Evolutionary conservation across 129 eudicot genomes (phyloP).

Genomic region (Helichrysum umbraculigerum): DNA sequence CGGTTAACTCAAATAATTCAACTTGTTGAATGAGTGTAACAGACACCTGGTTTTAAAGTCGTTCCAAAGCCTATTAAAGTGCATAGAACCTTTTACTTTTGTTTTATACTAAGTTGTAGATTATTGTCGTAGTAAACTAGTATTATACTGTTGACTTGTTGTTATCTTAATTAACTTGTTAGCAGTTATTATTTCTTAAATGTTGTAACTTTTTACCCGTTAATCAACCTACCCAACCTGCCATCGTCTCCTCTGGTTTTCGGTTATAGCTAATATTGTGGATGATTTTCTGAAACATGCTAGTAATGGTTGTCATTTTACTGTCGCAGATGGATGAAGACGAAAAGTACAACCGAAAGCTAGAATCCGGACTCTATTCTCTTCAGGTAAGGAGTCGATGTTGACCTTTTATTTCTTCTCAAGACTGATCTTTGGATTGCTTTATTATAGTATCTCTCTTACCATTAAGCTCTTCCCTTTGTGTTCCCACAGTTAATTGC

Average conservation of each 20-base stretch:
- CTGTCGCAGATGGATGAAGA: slow-evolving; percentile 87
- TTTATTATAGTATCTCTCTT: background rate
- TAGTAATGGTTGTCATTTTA: slow-evolving; percentile 1
- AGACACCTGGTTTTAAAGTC: background rate
- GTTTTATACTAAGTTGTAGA: background rate
- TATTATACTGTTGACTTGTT: background rate
- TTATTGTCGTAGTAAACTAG: background rate
- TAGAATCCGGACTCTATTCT: slow-evolving; percentile 91
- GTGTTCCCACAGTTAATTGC: slow-evolving; percentile 71
- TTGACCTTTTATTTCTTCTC: slow-evolving; percentile 11
- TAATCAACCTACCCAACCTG: background rate
- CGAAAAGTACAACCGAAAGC: slow-evolving; percentile 78
- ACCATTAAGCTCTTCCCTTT: background rate
- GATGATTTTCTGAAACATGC: background rate
- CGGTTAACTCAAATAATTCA: background rate
- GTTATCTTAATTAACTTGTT: background rate
- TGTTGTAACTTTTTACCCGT: background rate
- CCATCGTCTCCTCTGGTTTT: background rate
- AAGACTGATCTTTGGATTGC: background rate
- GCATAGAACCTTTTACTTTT: background rate
- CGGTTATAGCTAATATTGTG: background rate
- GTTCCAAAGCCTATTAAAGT: background rate
- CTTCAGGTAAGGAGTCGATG: slow-evolving; percentile 63
- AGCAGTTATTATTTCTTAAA: background rate
- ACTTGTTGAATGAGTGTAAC: background rate